Evolutionary conservation across 257 asterid species (phyloP).

Genomic region (Ophiorrhiza pumila): DNA sequence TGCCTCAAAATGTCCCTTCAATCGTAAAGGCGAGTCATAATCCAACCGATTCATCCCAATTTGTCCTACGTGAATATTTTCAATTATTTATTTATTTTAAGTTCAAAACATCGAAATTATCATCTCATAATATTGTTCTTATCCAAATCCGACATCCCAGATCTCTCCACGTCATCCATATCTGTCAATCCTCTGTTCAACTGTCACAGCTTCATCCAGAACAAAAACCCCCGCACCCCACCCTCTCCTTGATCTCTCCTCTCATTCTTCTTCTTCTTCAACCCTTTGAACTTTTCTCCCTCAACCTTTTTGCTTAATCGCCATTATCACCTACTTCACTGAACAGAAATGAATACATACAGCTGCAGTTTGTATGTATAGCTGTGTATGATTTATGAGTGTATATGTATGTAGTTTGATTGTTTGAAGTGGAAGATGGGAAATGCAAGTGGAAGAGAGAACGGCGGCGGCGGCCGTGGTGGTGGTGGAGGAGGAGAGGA

Average conservation of each 20-base stretch:
- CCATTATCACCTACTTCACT: no score
- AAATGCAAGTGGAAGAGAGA: conserved; percentile 54
- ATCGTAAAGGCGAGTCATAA: no score
- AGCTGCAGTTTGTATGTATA: neutral
- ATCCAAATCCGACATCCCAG: conserved; percentile 45
- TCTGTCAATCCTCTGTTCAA: conserved; percentile 16
- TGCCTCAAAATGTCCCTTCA: no score
- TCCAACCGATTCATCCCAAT: neutral
- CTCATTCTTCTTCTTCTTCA: no score
- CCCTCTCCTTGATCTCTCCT: neutral
- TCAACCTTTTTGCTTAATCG: no score
- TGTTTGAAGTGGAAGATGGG: conserved; percentile 45
- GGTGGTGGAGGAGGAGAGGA: conserved; percentile 27
- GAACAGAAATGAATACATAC: no score
- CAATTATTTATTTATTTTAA: no score
- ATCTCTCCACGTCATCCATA: conserved; percentile 43
- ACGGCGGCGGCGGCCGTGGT: conserved; percentile 14
- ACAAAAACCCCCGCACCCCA: neutral
- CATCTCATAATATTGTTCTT: conserved; percentile 26
- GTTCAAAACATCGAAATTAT: neutral
- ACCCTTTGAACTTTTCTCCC: no score
- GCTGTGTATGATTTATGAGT: neutral
- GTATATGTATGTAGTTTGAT: neutral
- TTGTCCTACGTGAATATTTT: conserved; percentile 3
- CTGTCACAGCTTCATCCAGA: neutral